Conservation (phyloP, 2,329 filamentous ascomycete genomes). For the Ophiosphaerella herpotricha region DNA sequence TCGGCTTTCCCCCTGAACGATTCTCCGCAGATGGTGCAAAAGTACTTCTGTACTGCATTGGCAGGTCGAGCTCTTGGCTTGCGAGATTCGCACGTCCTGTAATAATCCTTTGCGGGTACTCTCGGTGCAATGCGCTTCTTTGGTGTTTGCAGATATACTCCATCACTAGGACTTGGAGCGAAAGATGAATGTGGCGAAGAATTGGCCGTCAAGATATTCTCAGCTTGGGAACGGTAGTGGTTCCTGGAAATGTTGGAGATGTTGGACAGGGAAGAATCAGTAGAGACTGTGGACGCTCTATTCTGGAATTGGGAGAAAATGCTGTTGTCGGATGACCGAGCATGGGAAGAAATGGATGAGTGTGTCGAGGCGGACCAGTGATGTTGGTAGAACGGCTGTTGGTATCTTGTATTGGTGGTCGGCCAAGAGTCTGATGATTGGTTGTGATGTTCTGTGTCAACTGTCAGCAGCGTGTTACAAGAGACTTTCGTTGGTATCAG, state of each 20-base stretch:
- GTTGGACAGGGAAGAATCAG: constrained; percentile 26
- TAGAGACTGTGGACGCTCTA: constrained; percentile 29
- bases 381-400: constrained; percentile 11
- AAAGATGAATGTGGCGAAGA: constrained; percentile 4
- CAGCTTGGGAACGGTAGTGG: constrained; percentile 17
- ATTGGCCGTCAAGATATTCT: constrained; percentile 6
- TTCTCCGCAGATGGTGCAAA: constrained; percentile 57
- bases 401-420: constrained; percentile 1
- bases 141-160: not conserved
- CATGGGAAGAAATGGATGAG: constrained; percentile 20
- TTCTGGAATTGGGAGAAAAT: constrained; percentile 21
- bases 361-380: constrained; percentile 26
- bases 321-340: constrained; percentile 22
- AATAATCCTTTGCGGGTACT: constrained; percentile 20
- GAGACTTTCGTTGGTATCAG: not conserved
- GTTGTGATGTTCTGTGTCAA: constrained; percentile 11
- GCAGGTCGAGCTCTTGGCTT: constrained; percentile 26
- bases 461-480: constrained; percentile 1
- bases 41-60: constrained; percentile 31
- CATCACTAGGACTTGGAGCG: constrained; percentile 5
- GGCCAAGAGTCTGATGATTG: constrained; percentile 13
- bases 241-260: constrained; percentile 15
- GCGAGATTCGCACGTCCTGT: constrained; percentile 36
- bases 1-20: constrained; percentile 69
- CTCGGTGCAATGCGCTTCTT: constrained; percentile 12